Evolutionary conservation across 2,329 filamentous ascomycete species (phyloP).

Genomic region (Coleophoma eucalyptorum): DNA sequence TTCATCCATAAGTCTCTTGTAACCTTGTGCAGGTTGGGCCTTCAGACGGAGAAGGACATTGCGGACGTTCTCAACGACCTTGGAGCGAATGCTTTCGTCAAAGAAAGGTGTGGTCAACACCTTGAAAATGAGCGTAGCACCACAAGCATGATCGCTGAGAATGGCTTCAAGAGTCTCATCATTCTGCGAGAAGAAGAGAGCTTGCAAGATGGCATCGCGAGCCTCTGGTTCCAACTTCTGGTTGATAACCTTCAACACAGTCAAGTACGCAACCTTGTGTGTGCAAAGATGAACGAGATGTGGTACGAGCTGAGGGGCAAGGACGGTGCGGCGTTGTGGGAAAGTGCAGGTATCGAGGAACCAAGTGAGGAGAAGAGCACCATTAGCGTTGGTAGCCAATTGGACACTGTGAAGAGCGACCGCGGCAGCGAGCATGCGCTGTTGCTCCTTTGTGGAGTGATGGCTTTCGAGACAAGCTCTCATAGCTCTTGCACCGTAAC

Average conservation of each 20-base stretch:
- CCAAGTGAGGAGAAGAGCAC: constrained; percentile 91
- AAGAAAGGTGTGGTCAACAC: constrained; percentile 97
- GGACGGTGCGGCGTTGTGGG: constrained; percentile 82
- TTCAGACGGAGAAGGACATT: constrained; percentile 86
- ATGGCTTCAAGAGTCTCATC: constrained; percentile 88
- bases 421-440: constrained; percentile 87
- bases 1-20: constrained; percentile 98
- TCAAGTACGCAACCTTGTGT: constrained; percentile 96
- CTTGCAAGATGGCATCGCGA: constrained; percentile 82
- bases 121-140: constrained; percentile 96
- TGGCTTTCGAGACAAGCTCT: constrained; percentile 95
- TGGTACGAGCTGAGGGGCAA: constrained; percentile 87
- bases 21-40: constrained; percentile 89
- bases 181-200: constrained; percentile 86
- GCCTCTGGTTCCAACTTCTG: constrained; percentile 93
- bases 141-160: constrained; percentile 84
- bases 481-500: constrained; percentile 95
- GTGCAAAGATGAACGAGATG: constrained; percentile 94
- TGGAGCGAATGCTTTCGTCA: constrained; percentile 81
- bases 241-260: constrained; percentile 96
- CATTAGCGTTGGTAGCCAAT: constrained; percentile 93
- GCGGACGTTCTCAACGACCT: constrained; percentile 90
- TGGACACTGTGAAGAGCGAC: constrained; percentile 97
- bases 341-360: constrained; percentile 98
- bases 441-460: constrained; percentile 90